Percentiles rank a stretch among this genome's conserved stretches.
phyloP scores from a whole-genome alignment of 2,329 filamentous ascomycete genomes.

The Sclerotinia subarctica region DNA sequence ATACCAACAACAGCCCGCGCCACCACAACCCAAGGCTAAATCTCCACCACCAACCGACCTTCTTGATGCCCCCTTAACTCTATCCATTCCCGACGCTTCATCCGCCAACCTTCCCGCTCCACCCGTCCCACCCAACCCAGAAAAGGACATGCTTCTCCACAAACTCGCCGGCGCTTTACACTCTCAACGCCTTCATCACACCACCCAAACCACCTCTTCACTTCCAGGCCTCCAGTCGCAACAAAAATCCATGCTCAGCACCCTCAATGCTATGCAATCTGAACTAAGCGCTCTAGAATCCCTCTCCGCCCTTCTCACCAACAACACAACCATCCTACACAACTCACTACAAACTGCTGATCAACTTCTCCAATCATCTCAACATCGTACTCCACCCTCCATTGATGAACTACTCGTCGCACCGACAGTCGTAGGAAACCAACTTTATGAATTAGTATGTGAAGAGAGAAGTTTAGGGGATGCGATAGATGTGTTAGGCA shows the following conservation, averaged over 20 bases:
- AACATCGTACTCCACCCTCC: slow-evolving; percentile 64
- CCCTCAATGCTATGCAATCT: slow-evolving; percentile 65
- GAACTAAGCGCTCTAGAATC: slow-evolving; percentile 71
- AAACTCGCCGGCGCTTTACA: slow-evolving; percentile 71
- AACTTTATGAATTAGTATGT: slow-evolving; percentile 83
- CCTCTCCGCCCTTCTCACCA: slow-evolving; percentile 66
- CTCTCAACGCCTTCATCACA: slow-evolving; percentile 64
- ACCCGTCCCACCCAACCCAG: slow-evolving; percentile 90
- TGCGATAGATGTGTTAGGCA: slow-evolving; percentile 76
- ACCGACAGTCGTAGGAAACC: slow-evolving; percentile 86
- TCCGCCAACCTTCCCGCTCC: slow-evolving; percentile 60
- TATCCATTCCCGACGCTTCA: slow-evolving; percentile 46
- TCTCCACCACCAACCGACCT: slow-evolving; percentile 48
- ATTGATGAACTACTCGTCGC: slow-evolving; percentile 93
- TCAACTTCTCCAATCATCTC: slow-evolving; percentile 69
- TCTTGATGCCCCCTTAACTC: slow-evolving; percentile 50
- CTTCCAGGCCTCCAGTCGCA: slow-evolving; percentile 76
- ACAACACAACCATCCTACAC: slow-evolving; percentile 76
- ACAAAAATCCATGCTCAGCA: slow-evolving; percentile 68
- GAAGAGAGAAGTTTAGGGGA: slow-evolving; percentile 87
- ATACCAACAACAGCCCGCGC: slow-evolving; percentile 34
- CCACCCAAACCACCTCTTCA: slow-evolving; percentile 69
- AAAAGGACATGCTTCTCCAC: slow-evolving; percentile 82
- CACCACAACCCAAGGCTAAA: slow-evolving; percentile 39
- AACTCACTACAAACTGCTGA: slow-evolving; percentile 78